Conservation (phyloP, 108 stramenopile species). For the Aurantiochytrium sp. region DNA sequence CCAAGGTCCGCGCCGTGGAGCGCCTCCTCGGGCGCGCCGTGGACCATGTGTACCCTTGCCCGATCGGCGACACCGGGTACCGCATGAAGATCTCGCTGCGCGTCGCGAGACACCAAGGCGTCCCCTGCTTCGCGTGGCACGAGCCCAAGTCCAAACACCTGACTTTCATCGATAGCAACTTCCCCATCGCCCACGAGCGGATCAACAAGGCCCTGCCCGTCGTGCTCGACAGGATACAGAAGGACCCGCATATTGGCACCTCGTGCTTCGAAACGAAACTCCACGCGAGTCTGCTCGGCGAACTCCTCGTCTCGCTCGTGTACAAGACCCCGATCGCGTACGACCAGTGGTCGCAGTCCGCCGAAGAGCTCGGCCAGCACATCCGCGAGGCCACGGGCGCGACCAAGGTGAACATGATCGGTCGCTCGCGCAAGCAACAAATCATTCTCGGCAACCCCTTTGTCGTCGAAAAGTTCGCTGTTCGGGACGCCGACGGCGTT, state of each 20-base stretch:
- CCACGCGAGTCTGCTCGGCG: background rate
- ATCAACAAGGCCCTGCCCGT: conserved; percentile 22
- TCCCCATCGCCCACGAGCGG: background rate
- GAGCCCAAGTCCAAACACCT: background rate
- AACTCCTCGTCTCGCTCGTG: background rate
- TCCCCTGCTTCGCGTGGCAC: background rate
- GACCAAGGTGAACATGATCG: background rate
- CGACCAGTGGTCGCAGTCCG: background rate
- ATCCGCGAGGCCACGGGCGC: background rate
- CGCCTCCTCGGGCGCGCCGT: background rate
- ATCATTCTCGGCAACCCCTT: background rate
- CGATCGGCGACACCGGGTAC: background rate
- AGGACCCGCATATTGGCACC: background rate
- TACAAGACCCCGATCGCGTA: background rate
- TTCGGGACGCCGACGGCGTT: background rate
- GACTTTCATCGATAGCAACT: background rate
- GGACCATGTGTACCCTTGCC: background rate
- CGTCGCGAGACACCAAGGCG: background rate
- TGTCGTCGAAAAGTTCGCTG: background rate
- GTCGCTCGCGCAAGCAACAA: background rate
- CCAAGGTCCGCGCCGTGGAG: conserved; percentile 18
- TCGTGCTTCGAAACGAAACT: background rate
- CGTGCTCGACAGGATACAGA: conserved; percentile 11
- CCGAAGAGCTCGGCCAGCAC: background rate
- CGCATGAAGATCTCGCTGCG: conserved; percentile 5